These are phyloP conservation scores for Coelastrella sp. DNA, from an alignment of 139 green algal species.

Conservation along the genomic window DNA sequence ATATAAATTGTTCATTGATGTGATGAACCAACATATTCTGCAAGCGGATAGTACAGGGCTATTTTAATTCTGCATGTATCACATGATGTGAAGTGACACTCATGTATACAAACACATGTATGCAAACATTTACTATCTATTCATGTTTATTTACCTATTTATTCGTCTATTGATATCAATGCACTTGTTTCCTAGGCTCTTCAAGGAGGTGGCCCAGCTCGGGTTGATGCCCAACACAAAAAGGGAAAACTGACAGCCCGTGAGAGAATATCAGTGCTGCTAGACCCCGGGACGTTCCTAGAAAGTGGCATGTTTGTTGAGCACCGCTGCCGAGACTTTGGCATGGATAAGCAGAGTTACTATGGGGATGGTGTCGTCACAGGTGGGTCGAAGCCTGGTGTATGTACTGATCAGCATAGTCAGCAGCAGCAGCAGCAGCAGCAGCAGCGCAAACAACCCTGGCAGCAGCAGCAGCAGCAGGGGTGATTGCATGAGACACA, in stretches of 20 bases:
- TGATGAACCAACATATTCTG: no score
- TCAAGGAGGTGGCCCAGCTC: slow-evolving; percentile 50
- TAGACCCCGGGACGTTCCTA: slow-evolving; percentile 66
- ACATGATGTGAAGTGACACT: background rate
- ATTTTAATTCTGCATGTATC: background rate
- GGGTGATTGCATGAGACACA: no score
- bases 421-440: no score
- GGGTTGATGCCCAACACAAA: slow-evolving; percentile 54
- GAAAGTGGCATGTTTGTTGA: slow-evolving; percentile 73
- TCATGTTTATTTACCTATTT: no score
- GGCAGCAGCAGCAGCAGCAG: no score
- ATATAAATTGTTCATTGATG: no score
- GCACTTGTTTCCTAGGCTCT: background rate
- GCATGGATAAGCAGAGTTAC: slow-evolving; percentile 63
- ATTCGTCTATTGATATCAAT: no score
- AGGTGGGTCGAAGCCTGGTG: background rate
- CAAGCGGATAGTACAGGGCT: background rate
- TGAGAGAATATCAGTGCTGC: slow-evolving; percentile 67
- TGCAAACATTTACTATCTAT: background rate
- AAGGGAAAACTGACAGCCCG: slow-evolving; percentile 75
- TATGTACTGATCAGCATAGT: no score
- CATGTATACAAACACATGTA: background rate
- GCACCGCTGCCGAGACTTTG: slow-evolving; percentile 76
- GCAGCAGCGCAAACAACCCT: no score
- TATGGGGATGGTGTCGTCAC: slow-evolving; percentile 50